phyloP scores from a whole-genome alignment of 345 rosid genomes.

The Dovyalis caffra region DNA sequence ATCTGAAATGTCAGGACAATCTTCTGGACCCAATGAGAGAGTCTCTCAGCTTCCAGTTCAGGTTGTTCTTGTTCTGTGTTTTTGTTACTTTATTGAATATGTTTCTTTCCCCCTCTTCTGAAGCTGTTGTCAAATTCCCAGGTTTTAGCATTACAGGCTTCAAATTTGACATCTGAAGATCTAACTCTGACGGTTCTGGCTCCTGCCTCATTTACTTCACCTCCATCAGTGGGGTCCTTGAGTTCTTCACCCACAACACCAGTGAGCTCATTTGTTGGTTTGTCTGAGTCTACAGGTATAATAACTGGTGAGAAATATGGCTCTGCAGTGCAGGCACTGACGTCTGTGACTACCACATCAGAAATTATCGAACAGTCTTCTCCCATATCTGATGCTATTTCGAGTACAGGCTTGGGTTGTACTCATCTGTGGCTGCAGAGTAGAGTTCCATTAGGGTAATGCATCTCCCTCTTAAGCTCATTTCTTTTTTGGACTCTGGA shows the following conservation, averaged over 20 bases:
- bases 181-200: conserved; percentile 88
- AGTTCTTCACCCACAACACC: conserved; percentile 69
- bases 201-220: conserved; percentile 82
- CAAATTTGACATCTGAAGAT: conserved; percentile 91
- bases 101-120: not conserved
- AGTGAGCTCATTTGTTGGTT: conserved; percentile 57
- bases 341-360: conserved; percentile 26
- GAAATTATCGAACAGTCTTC: conserved; percentile 42
- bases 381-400: conserved; percentile 59
- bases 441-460: conserved; percentile 96
- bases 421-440: conserved; percentile 98
- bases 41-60: conserved; percentile 86
- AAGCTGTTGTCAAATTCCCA: conserved; percentile 31
- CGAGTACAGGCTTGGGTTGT: conserved; percentile 66
- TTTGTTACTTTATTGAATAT: not conserved
- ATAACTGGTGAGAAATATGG: conserved; percentile 40
- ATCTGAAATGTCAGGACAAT: conserved; percentile 67
- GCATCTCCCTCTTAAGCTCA: conserved; percentile 9
- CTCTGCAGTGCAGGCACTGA: conserved; percentile 29
- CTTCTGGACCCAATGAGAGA: conserved; percentile 56
- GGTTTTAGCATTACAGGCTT: conserved; percentile 92
- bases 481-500: conserved; percentile 11
- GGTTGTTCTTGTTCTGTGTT: conserved; percentile 40
- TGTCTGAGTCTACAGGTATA: conserved; percentile 56
- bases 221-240: conserved; percentile 84